Evolutionary conservation across 108 stramenopile species (phyloP), one percentile per base, ranked within the genome.

Genomic region (Fistulifera pelliculosa): DNA sequence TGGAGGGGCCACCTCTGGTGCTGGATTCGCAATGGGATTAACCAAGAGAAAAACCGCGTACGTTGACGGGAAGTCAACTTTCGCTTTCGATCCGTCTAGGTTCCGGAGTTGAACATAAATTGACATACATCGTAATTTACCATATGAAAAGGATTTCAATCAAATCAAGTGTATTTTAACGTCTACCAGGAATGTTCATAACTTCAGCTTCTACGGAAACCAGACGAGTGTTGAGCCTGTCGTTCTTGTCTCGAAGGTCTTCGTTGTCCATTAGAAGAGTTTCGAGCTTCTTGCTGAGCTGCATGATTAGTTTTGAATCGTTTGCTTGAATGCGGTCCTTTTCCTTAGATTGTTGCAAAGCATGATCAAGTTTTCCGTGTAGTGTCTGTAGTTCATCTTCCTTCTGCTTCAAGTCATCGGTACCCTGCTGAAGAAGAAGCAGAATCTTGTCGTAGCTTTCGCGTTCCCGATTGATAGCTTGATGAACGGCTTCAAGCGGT

Each of bases 291-390:
- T 90, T 94, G 60, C 85, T 87, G 49, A 94, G 69, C 56, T 94
- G 93, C 88, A 90, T 90, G 40, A 94, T 89, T 62, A 94, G 70
- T 52, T 88, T 88, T 21, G 84, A 86, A 70, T 94, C 93, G 59
- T 94, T 85, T n/a, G 84, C 88, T 58, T 87, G 85, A 10, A 87
- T 81, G 35, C 76, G 80, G 62, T 88, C 88, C 57, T 86, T 90
- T 47, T 94, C 86, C 26, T 76, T 69, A 15, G 67, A 80, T 50
- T 88, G 84, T 15, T 70, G 57, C 49, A 87, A 64, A 1, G 74
- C 77, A 27, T 58, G 56, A 43, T 86, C 81, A 21, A 94, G 66
- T 24, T 79, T 79, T 28, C 67, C 80, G 28, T 84, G 77, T 47
- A 94, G 42, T 11, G 41, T 62, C 16, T 81, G 50, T 47, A 87